Evolutionary conservation across 192 early-diverging fungal genomes (phyloP).

Genomic region (Coemansia sp.): DNA sequence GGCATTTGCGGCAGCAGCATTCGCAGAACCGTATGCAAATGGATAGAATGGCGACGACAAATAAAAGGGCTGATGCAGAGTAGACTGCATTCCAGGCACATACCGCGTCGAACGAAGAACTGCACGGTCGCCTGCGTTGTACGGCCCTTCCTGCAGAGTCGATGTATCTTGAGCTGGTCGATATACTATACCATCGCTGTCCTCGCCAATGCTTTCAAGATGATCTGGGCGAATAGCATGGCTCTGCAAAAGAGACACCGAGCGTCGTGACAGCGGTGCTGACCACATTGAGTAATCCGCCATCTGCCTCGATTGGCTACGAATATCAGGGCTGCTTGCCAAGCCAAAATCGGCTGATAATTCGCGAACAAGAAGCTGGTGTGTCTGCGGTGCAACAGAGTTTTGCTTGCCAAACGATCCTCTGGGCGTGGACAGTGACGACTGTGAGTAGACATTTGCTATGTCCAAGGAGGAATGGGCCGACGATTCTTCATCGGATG

Average conservation of each 20-base stretch:
- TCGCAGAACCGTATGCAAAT: slow-evolving; percentile 15
- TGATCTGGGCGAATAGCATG: slow-evolving; percentile 20
- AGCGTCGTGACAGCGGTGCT: slow-evolving; percentile 39
- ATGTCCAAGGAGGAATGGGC: slow-evolving; percentile 28
- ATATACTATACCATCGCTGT: slow-evolving; percentile 16
- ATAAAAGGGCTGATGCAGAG: slow-evolving; percentile 27
- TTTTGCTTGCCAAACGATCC: slow-evolving; percentile 28
- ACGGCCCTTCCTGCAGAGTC: not conserved
- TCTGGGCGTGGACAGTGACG: slow-evolving; percentile 39
- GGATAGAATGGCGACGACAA: slow-evolving; percentile 31
- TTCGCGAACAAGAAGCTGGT: slow-evolving; percentile 33
- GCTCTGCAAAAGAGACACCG: slow-evolving; percentile 40
- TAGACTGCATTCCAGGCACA: slow-evolving; percentile 2
- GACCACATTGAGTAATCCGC: slow-evolving; percentile 34
- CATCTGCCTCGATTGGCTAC: slow-evolving; percentile 24
- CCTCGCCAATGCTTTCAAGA: slow-evolving; percentile 49
- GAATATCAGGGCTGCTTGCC: slow-evolving; percentile 19
- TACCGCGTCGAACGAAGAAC: not conserved
- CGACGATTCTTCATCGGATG: slow-evolving; percentile 36
- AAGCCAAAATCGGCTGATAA: slow-evolving; percentile 30
- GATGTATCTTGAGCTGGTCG: not conserved
- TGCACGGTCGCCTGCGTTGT: not conserved
- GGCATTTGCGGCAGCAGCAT: not conserved
- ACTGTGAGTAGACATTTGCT: slow-evolving; percentile 19
- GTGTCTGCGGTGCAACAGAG: slow-evolving; percentile 9